phyloP scores from a whole-genome alignment of 2,329 filamentous ascomycete species.

The Ophiocordyceps sinensis region DNA sequence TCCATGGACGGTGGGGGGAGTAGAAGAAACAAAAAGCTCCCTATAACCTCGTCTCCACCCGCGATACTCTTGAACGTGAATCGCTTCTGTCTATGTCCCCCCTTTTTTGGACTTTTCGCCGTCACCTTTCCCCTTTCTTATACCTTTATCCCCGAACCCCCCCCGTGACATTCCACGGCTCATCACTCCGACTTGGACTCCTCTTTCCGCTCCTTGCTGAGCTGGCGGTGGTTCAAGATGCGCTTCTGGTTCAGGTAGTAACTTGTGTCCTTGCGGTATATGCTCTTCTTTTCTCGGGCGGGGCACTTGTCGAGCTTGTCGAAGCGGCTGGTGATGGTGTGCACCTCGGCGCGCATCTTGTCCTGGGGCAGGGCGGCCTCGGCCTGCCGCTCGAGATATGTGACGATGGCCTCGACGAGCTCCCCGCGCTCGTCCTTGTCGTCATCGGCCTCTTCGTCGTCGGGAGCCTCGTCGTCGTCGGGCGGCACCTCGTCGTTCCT shows the following conservation, averaged over 20 bases:
- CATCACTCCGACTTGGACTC: no score
- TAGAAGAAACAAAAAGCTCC: no score
- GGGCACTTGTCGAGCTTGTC: neutral
- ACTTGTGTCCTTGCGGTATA: conserved; percentile 1
- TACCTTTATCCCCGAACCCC: no score
- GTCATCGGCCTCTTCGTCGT: neutral
- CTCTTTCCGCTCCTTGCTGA: no score
- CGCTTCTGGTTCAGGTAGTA: neutral
- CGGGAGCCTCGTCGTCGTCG: neutral
- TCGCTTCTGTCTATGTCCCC: no score
- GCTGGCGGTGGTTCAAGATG: no score
- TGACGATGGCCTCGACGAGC: neutral
- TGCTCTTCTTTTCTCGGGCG: neutral
- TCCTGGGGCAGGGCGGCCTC: conserved; percentile 6
- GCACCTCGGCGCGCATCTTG: neutral
- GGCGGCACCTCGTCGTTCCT: neutral
- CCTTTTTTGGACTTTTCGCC: neutral
- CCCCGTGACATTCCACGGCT: no score
- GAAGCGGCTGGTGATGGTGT: neutral
- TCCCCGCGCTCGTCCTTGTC: neutral
- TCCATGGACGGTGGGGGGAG: no score
- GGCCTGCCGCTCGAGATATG: conserved; percentile 4
- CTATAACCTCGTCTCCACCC: no score
- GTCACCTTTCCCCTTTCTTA: neutral
- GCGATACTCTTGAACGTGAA: no score